phyloP scores from a whole-genome alignment of 768 basidiomycete genomes.

The Saitozyma podzolica region DNA sequence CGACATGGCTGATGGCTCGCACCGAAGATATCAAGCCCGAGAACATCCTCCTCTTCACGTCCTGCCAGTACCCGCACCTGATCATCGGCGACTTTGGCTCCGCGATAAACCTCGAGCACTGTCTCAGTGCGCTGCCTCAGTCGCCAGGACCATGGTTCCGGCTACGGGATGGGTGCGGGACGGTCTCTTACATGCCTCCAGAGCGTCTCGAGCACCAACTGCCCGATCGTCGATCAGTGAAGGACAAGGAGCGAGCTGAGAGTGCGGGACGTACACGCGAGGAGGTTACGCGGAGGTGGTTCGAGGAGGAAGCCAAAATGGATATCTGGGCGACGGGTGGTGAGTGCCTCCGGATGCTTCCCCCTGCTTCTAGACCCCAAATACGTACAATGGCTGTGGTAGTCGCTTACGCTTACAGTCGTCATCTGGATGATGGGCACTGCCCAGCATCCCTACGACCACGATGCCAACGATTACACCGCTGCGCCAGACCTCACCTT shows the following conservation, averaged over 20 bases:
- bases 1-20: neutral
- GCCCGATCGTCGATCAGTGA: neutral
- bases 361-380: neutral
- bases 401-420: neutral
- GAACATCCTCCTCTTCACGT: constrained; percentile 32
- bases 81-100: constrained; percentile 32
- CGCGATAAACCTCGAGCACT: constrained; percentile 5
- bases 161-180: constrained; percentile 8
- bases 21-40: constrained; percentile 35
- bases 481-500: no score
- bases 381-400: neutral
- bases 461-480: neutral
- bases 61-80: constrained; percentile 22
- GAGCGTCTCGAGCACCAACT: constrained; percentile 16
- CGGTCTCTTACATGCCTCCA: constrained; percentile 17
- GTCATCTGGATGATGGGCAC: neutral
- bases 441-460: neutral
- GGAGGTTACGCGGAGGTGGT: constrained; percentile 15
- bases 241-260: neutral
- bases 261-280: constrained; percentile 1
- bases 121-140: neutral
- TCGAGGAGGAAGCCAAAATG: constrained; percentile 17
- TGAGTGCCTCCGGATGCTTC: constrained; percentile 11
- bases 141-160: neutral
- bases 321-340: constrained; percentile 34